Evolutionary conservation across 2,329 filamentous ascomycete genomes (phyloP), one percentile per base, ranked within the genome.

Genomic region (Monascus ruber): DNA sequence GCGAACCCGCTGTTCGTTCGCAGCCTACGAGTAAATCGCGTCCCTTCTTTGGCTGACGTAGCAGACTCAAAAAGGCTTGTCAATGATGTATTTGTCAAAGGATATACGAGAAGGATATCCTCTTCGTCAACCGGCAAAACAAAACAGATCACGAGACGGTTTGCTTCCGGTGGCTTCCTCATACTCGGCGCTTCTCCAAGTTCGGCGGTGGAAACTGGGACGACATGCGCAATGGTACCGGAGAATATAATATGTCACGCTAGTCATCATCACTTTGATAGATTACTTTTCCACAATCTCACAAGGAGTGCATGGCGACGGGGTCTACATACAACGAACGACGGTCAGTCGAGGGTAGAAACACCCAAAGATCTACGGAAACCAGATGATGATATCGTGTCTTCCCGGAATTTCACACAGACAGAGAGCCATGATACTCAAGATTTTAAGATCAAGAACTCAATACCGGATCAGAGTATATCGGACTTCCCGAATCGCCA

Each of bases 151-250:
- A 68, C 67, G 7, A 68, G 65, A 42, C 72, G 69, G 50, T 73
- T 74, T 51, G 70, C 72, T 28, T 76, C 73, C 1, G 70, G 74
- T 24, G 69, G 74, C 5, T 60, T 76, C 29, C 59, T 77, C 25
- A 66, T 77, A 10, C 53, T 75, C 36, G 69, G 72, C 11, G 58
- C 52, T 5, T 60, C 56, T 25, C 54, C 59, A 24, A 58, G 47
- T 28, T 58, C 54, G 31, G 54, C 54, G 11, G 56, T 58, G 24
- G 60, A 62, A 45, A 51, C 52, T 26, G 53, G 55, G 24, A 45
- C 57, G 41, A 49, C 54, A 26, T 60, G 58, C 44, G 52, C 55
- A 11, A 50, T 56, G 11, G 44, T 51, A 6, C 42, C 53, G 11
- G 52, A 57, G 34, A 56, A 56, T 35, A 54, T 60, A 34, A 49